phyloP scores from a whole-genome alignment of 129 eudicot genomes.

The Arctium lappa region DNA sequence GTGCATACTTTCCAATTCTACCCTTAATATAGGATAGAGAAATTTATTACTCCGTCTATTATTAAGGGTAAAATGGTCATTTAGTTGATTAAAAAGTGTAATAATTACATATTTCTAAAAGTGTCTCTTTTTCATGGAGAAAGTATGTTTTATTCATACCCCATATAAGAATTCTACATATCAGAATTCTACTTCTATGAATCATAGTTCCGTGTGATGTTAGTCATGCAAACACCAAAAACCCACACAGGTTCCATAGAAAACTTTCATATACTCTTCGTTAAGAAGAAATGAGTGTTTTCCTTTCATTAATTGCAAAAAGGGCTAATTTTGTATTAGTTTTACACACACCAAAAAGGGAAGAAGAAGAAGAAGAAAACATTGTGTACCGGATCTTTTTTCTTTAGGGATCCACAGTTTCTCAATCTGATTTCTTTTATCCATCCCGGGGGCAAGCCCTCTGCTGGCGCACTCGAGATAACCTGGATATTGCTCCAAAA shows the following conservation, averaged over 20 bases:
- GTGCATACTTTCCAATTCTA: background rate
- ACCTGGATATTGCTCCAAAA: conserved; percentile 42
- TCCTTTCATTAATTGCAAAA: too few relatives aligned
- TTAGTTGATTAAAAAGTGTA: background rate
- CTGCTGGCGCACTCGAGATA: conserved; percentile 39
- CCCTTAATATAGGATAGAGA: background rate
- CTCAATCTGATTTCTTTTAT: conserved; percentile 56
- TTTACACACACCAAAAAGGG: background rate
- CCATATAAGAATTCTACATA: background rate
- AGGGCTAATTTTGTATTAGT: background rate
- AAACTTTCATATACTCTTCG: too few relatives aligned
- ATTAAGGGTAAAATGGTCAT: background rate
- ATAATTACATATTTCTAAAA: background rate
- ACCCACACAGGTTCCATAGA: too few relatives aligned
- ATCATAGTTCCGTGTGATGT: too few relatives aligned
- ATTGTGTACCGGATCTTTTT: conserved; percentile 48
- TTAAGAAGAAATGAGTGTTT: too few relatives aligned
- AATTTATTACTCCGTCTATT: background rate
- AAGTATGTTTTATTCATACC: background rate
- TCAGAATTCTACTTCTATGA: background rate
- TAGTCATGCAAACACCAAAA: too few relatives aligned
- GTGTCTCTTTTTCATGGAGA: background rate
- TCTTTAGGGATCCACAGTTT: conserved; percentile 18
- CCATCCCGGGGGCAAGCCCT: conserved; percentile 81
- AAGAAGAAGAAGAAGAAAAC: background rate